These are phyloP conservation scores for Laetiporus sulphureus DNA, from an alignment of 1,284 basidiomycete species.

Conservation along the genomic window DNA sequence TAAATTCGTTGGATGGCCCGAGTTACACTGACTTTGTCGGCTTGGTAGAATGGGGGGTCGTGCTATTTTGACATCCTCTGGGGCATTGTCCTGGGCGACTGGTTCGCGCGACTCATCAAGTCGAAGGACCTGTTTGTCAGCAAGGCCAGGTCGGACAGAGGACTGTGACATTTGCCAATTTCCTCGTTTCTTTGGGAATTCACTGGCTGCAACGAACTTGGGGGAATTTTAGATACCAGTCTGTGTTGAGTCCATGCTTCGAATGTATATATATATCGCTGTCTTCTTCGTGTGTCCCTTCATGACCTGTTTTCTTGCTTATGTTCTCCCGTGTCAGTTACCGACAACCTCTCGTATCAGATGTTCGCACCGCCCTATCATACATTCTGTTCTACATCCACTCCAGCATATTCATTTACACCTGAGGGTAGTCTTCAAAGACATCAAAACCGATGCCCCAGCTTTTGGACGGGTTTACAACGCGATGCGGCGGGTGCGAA, in stretches of 20 bases:
- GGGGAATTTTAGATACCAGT: too few species aligned
- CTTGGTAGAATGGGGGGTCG: slow-evolving; percentile 37
- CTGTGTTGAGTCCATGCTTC: too few species aligned
- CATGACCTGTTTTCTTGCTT: too few species aligned
- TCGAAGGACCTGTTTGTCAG: slow-evolving; percentile 21
- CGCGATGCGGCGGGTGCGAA: slow-evolving; percentile 46
- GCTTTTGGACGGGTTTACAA: slow-evolving; percentile 51
- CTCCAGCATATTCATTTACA: not conserved
- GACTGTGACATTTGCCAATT: too few species aligned
- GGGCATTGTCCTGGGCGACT: slow-evolving; percentile 31
- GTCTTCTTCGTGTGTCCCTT: too few species aligned
- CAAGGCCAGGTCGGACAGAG: slow-evolving; percentile 11
- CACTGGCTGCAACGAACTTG: too few species aligned
- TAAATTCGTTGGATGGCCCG: not conserved
- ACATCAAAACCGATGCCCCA: slow-evolving; percentile 62
- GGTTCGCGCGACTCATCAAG: slow-evolving; percentile 19
- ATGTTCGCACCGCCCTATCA: too few species aligned
- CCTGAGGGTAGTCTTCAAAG: slow-evolving; percentile 37
- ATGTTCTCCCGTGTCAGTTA: too few species aligned
- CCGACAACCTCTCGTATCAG: too few species aligned
- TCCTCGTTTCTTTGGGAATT: too few species aligned
- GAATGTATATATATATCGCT: too few species aligned
- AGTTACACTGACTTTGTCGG: slow-evolving; percentile 3
- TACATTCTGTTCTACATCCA: too few species aligned
- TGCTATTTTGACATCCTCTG: slow-evolving; percentile 40